phyloP scores from a whole-genome alignment of 2,329 filamentous ascomycete genomes.

The Penicillium sumatraense region DNA sequence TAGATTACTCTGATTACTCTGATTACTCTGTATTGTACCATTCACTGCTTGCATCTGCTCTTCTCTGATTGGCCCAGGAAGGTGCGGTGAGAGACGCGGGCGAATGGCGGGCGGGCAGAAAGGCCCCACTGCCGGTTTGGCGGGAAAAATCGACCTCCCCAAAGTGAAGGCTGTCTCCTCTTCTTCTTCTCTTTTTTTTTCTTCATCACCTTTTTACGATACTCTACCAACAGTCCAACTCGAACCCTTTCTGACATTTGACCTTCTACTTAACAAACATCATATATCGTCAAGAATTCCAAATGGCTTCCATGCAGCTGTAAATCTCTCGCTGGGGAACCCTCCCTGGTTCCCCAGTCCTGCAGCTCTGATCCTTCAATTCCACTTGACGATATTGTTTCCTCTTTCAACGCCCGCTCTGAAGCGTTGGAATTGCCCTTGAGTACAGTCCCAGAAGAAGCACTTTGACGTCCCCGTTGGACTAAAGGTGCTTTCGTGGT shows the following conservation, averaged over 20 bases:
- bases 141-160: slow-evolving; percentile 31
- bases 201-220: slow-evolving; percentile 23
- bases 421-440: slow-evolving; percentile 66
- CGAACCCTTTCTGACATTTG: slow-evolving; percentile 15
- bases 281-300: slow-evolving; percentile 71
- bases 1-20: no score
- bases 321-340: slow-evolving; percentile 84
- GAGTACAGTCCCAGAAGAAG: slow-evolving; percentile 45
- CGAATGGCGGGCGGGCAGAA: slow-evolving; percentile 29
- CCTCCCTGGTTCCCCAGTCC: slow-evolving; percentile 72
- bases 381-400: slow-evolving; percentile 60
- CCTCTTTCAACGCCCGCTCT: slow-evolving; percentile 52
- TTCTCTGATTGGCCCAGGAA: slow-evolving; percentile 23
- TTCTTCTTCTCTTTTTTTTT: slow-evolving; percentile 29
- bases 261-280: slow-evolving; percentile 7
- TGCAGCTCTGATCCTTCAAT: slow-evolving; percentile 76
- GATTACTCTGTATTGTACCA: background rate
- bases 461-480: slow-evolving; percentile 41
- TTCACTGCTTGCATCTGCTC: slow-evolving; percentile 7
- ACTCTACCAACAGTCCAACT: slow-evolving; percentile 2
- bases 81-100: slow-evolving; percentile 38
- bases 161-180: slow-evolving; percentile 19
- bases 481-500: slow-evolving; percentile 43
- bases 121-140: slow-evolving; percentile 25
- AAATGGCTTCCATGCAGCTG: slow-evolving; percentile 81